These are phyloP conservation scores for Rhizoctonia solani DNA, from an alignment of 1,284 basidiomycete genomes.

Conservation along the genomic window DNA sequence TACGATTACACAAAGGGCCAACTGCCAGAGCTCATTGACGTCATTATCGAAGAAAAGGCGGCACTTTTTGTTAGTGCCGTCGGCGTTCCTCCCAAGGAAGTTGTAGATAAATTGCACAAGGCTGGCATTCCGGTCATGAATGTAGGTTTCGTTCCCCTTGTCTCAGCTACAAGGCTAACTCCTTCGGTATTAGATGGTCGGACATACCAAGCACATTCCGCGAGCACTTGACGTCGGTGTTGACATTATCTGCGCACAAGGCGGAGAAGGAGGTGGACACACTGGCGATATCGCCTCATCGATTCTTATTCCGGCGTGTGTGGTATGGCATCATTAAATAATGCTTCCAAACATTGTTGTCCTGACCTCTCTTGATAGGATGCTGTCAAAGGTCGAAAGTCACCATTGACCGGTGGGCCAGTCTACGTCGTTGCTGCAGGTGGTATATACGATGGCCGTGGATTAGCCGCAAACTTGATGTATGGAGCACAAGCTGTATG, in stretches of 20 bases:
- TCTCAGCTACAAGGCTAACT: not conserved
- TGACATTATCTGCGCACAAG: conserved; percentile 88
- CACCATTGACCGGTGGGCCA: conserved; percentile 75
- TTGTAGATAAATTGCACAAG: conserved; percentile 75
- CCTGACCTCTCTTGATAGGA: conserved; percentile 82
- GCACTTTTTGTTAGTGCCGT: conserved; percentile 83
- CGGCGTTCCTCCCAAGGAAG: conserved; percentile 77
- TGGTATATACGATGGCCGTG: conserved; percentile 82
- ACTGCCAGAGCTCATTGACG: conserved; percentile 73
- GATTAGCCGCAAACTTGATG: conserved; percentile 80
- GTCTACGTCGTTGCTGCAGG: conserved; percentile 84
- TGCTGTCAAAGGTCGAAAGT: conserved; percentile 69
- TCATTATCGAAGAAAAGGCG: conserved; percentile 84
- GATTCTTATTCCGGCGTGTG: conserved; percentile 8
- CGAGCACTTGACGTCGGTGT: conserved; percentile 80
- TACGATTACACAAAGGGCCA: conserved; percentile 80
- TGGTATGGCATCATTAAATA: not conserved
- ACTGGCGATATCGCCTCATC: conserved; percentile 73
- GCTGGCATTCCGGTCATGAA: conserved; percentile 85
- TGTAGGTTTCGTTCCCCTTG: conserved; percentile 50
- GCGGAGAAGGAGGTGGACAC: conserved; percentile 86
- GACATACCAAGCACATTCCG: conserved; percentile 80
- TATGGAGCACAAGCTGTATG: conserved; percentile 73
- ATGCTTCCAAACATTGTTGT: conserved; percentile 42
- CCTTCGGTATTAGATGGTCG: conserved; percentile 65